Percentiles rank a stretch among this genome's conserved stretches.
phyloP scores from a whole-genome alignment of 805 yeast genomes.

The Debaryomyces maramus region DNA sequence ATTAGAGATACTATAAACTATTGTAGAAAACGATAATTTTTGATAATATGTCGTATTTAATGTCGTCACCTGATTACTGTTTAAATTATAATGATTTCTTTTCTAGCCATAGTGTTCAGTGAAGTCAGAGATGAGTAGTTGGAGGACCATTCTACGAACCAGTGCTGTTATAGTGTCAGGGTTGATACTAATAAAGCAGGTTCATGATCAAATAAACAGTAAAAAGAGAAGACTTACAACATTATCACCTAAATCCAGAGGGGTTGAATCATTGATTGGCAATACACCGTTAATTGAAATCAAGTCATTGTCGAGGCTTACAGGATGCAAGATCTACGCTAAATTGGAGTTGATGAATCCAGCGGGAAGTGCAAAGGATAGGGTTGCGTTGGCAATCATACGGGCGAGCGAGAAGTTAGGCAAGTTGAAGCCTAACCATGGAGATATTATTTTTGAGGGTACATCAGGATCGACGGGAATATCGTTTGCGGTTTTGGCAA shows the following conservation, averaged over 20 bases:
- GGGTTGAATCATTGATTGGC: constrained; percentile 80
- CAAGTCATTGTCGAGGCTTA: constrained; percentile 63
- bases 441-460: constrained; percentile 86
- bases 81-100: too few relatives aligned
- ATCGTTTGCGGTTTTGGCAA: constrained; percentile 85
- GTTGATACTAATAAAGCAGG: constrained; percentile 1
- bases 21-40: too few relatives aligned
- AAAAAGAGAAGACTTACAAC: constrained; percentile 10
- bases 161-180: constrained; percentile 5
- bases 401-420: constrained; percentile 64
- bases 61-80: constrained; percentile 1
- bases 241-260: constrained; percentile 40
- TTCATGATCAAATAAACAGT: background rate
- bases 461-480: constrained; percentile 98
- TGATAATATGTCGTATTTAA: background rate
- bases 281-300: constrained; percentile 83
- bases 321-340: constrained; percentile 84
- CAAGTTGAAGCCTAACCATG: constrained; percentile 52
- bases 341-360: constrained; percentile 86
- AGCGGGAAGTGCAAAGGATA: constrained; percentile 93
- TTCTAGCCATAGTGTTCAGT: background rate
- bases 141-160: constrained; percentile 6
- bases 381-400: constrained; percentile 87
- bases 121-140: constrained; percentile 2
- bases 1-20: too few relatives aligned